A percentile compares a stretch with the other conserved stretches of the same genome.
Conservation (phyloP, 805 yeast species). For the Cyberlindnera veronae region DNA sequence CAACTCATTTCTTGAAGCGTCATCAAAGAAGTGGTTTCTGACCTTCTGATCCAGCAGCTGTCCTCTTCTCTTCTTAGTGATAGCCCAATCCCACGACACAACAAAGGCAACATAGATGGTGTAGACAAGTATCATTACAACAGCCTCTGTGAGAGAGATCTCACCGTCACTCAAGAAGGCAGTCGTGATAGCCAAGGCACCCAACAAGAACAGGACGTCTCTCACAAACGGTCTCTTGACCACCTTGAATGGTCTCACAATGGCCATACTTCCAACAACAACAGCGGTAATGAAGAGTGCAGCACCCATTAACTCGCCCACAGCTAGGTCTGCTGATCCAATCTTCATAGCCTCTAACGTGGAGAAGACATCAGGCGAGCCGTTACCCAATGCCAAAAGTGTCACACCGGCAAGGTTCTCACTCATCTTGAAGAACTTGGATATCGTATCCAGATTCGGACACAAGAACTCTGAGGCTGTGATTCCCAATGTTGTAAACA, state of each 20-base stretch:
- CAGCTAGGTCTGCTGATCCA: slow-evolving; percentile 70
- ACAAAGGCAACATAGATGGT: slow-evolving; percentile 51
- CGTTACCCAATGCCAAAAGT: slow-evolving; percentile 85
- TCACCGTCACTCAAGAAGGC: slow-evolving; percentile 54
- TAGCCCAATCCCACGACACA: slow-evolving; percentile 29
- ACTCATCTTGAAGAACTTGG: slow-evolving; percentile 59
- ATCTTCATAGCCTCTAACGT: slow-evolving; percentile 78
- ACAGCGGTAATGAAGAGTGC: slow-evolving; percentile 79
- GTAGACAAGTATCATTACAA: slow-evolving; percentile 55
- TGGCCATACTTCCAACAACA: slow-evolving; percentile 79
- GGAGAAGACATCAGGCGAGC: slow-evolving; percentile 84
- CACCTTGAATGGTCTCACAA: slow-evolving; percentile 68
- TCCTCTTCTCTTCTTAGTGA: slow-evolving; percentile 16
- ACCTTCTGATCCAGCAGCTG: slow-evolving; percentile 23
- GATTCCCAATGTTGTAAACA: slow-evolving; percentile 69
- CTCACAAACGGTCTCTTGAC: slow-evolving; percentile 26
- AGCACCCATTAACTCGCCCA: slow-evolving; percentile 91
- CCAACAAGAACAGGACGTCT: slow-evolving; percentile 57
- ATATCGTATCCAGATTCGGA: slow-evolving; percentile 71
- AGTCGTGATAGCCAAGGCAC: slow-evolving; percentile 45
- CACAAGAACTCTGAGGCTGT: slow-evolving; percentile 83
- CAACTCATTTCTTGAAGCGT: slow-evolving; percentile 4
- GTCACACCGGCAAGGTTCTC: slow-evolving; percentile 88
- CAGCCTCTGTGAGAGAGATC: slow-evolving; percentile 53
- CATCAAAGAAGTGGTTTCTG: slow-evolving; percentile 21